Base-by-base conservation (phyloP, 139 green algal genomes). In the Chlamydomonas applanata region DNA sequence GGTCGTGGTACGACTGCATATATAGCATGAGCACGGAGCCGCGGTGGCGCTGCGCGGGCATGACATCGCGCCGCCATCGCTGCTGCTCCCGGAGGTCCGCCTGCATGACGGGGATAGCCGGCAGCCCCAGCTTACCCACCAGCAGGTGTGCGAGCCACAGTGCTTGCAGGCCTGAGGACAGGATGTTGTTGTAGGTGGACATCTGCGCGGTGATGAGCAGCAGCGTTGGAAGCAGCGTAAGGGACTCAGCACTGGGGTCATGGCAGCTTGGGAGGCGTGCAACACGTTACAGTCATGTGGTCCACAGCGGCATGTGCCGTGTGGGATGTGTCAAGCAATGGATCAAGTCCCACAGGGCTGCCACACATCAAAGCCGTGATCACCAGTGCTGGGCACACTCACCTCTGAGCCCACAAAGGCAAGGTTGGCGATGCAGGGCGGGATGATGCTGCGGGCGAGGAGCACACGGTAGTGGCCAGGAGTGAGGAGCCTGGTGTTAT, bases 1-100 rank as follows among this genome's bases (percentile, higher is more conserved):
- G 79, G 25, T 63, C 72, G 56, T 72, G 75, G 62, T 75, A 83
- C n/a, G 57, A 40, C 57, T 44, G 45, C 62, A 35, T 73, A 72
- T 72, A 83, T 32, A 80, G 68, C 79, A 77, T 73, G 11, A 80
- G 40, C 24, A 72, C 73, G 17, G 79, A 63, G 9, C 61, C 73
- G 3, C 79, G 52, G 62, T 34, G 20, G 22, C 40, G 69, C 29
- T 72, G 75, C 52, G 56, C 16, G 1, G 78, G 75, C 40, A 78
- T 79, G 33, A 71, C 49, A 13, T 3, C n/a, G 17, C 49, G 64
- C 34, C 44, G 64, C 83, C 71, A 80, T 27, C 65, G n/a, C 22
- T 52, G 59, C 71, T 76, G 71, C 13, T 46, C 4, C 30, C 70
- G 65, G 1, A 76, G 64, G 57, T 83, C 77, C 54, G 53, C 62